Evolutionary conservation across 1,284 basidiomycete species (phyloP).

Genomic region (Austropuccinia psidii): DNA sequence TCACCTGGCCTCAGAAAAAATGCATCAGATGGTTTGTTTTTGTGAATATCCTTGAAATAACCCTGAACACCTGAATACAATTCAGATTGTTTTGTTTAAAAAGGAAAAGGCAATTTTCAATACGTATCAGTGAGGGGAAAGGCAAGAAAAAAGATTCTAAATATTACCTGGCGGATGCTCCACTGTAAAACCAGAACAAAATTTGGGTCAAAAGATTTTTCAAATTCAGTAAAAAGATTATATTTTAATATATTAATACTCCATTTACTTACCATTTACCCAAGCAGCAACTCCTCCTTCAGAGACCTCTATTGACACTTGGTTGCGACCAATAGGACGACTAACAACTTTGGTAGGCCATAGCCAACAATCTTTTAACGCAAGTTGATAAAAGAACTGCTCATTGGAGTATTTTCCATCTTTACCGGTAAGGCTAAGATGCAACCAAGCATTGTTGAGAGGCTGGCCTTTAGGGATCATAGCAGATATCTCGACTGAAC

Average conservation of each 20-base stretch:
- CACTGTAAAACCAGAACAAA: too few species aligned
- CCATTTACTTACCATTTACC: slow-evolving; percentile 41
- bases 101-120: too few species aligned
- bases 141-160: too few species aligned
- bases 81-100: too few species aligned
- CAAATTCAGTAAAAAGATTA: too few species aligned
- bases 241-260: too few species aligned
- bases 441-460: slow-evolving; percentile 53
- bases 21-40: slow-evolving; percentile 1
- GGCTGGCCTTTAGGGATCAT: slow-evolving; percentile 49
- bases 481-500: slow-evolving; percentile 40
- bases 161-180: too few species aligned
- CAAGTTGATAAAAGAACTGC: slow-evolving; percentile 57
- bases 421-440: slow-evolving; percentile 54
- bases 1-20: slow-evolving; percentile 31
- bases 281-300: slow-evolving; percentile 56
- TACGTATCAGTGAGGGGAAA: too few species aligned
- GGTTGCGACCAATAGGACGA: slow-evolving; percentile 45
- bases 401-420: slow-evolving; percentile 53
- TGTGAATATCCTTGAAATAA: slow-evolving; percentile 31
- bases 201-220: too few species aligned
- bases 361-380: slow-evolving; percentile 52
- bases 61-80: slow-evolving; percentile 31
- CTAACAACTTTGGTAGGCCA: slow-evolving; percentile 54
- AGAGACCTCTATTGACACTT: slow-evolving; percentile 53